Evolutionary conservation across 1,139 yeast species (phyloP), one percentile per base, ranked within the genome.

Genomic region (Cylindricascospora bacillispora): DNA sequence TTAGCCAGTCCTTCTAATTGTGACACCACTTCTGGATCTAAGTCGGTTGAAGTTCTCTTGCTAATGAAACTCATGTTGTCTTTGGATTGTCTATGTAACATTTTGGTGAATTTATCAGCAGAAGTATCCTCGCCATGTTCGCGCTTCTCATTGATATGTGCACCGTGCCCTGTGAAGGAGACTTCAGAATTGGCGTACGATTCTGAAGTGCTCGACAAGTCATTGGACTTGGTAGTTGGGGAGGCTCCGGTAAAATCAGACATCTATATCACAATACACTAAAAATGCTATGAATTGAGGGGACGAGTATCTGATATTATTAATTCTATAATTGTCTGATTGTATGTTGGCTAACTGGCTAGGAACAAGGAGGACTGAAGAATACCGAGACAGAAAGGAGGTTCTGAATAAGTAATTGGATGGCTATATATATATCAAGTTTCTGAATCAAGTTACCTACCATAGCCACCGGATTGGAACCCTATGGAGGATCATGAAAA

Each of bases 1-100:
- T 40, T 40, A 2, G 49, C 51, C 13, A 47, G 28, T 1, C 42
- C 32, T 27, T 44, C 45, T 4, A 48, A 44, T 14, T 38, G 39
- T 3, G 47, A 41, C 2, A 35, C 22, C 13, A 36, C 35, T 5
- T 43, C 45, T 4, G 40, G 37, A 3, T 39, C 31, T 16, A 36
- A 17, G 15, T 29, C 39, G 9, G 31, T 12, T n/a, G 6, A n/a
- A 12, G 12, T 3, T 27, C 24, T 22, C 14, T 24, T 10, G 26
- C 22, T 17, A 5, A 23, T n/a, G 12, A n/a, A 19, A 6, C 27
- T 27, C 21, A 17, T 17, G 14, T 14, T 11, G 26, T 26, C 26
- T 6, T 13, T 23, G 11, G 36, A 31, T n/a, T 32, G 18, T 7
- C 27, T 26, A 3, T 37, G 34, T 21, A 40, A 24, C 40, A 39